A percentile compares a stretch with the other conserved stretches of the same genome.
phyloP scores from a whole-genome alignment of 2,329 filamentous ascomycete genomes.

The Lizonia empirigonia region DNA sequence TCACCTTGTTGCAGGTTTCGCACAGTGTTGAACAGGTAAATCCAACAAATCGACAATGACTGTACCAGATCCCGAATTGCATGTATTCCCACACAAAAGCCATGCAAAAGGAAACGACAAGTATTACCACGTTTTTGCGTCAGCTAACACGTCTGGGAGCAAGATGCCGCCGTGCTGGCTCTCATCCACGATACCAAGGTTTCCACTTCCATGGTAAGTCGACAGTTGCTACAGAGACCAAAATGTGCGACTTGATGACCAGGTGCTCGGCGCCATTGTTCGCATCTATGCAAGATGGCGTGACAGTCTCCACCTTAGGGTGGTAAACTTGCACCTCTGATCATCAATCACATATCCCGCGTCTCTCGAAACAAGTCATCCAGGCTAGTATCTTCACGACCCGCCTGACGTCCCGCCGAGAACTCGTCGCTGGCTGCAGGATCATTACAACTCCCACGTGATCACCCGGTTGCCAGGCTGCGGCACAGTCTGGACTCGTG shows the following conservation, averaged over 20 bases:
- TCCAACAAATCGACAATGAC: too few relatives aligned
- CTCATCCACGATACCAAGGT: not conserved
- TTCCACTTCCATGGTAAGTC: not conserved
- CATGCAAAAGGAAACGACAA: not conserved
- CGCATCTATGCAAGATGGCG: too few relatives aligned
- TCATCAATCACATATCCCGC: not conserved
- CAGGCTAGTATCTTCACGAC: not conserved
- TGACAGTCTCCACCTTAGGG: not conserved
- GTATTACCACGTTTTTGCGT: conserved; percentile 3
- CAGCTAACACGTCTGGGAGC: conserved; percentile 4
- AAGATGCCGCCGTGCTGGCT: not conserved
- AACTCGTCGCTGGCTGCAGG: not conserved
- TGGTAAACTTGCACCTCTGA: not conserved
- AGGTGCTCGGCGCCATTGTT: not conserved
- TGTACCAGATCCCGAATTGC: not conserved
- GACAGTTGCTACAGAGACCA: not conserved
- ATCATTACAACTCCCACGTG: not conserved
- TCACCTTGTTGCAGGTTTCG: too few relatives aligned
- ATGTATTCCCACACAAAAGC: too few relatives aligned
- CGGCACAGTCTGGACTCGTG: not conserved
- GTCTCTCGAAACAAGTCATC: not conserved
- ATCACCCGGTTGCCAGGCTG: not conserved
- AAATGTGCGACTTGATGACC: not conserved
- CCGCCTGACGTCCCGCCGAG: not conserved
- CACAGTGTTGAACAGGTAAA: too few relatives aligned